Percentiles rank a stretch among this genome's conserved stretches.
Evolutionary conservation across 148 eudicot genomes (phyloP).

Genomic region (Chenopodium quinoa): DNA sequence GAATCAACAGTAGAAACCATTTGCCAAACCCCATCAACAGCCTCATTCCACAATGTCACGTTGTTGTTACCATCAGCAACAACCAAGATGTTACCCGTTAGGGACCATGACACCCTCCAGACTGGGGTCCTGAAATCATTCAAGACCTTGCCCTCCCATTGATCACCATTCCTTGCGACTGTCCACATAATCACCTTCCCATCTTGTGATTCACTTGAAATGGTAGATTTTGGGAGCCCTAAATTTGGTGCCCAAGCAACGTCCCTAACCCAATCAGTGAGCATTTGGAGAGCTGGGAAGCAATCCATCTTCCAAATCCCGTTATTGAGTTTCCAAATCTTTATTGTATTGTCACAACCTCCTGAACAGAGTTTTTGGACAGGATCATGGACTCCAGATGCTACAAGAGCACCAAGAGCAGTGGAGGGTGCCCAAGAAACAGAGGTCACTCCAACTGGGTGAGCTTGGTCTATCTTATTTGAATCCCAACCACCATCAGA

Average conservation of each 20-base stretch:
- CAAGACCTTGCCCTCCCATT: constrained; percentile 86
- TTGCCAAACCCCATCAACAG: constrained; percentile 89
- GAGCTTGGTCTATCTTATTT: constrained; percentile 80
- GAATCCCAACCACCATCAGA: constrained; percentile 63
- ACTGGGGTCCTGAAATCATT: constrained; percentile 82
- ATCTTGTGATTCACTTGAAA: constrained; percentile 91
- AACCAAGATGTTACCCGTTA: constrained; percentile 88
- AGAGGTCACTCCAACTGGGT: constrained; percentile 90
- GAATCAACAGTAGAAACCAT: constrained; percentile 68
- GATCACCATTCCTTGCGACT: constrained; percentile 75
- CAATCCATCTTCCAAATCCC: constrained; percentile 95
- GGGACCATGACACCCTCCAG: constrained; percentile 97
- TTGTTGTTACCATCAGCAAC: constrained; percentile 86
- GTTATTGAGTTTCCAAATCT: constrained; percentile 76
- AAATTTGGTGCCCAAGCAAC: constrained; percentile 97
- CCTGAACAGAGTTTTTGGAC: constrained; percentile 87
- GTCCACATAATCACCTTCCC: constrained; percentile 90
- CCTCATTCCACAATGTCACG: constrained; percentile 90
- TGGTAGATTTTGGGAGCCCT: constrained; percentile 92
- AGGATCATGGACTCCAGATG: constrained; percentile 57
- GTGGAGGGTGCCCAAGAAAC: constrained; percentile 91
- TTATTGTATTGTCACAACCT: constrained; percentile 89
- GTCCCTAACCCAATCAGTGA: constrained; percentile 82
- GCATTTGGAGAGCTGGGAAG: constrained; percentile 87
- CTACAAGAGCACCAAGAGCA: constrained; percentile 85